phyloP scores from a whole-genome alignment of 1,284 basidiomycete species.

The Cryptococcus maquisensis region DNA sequence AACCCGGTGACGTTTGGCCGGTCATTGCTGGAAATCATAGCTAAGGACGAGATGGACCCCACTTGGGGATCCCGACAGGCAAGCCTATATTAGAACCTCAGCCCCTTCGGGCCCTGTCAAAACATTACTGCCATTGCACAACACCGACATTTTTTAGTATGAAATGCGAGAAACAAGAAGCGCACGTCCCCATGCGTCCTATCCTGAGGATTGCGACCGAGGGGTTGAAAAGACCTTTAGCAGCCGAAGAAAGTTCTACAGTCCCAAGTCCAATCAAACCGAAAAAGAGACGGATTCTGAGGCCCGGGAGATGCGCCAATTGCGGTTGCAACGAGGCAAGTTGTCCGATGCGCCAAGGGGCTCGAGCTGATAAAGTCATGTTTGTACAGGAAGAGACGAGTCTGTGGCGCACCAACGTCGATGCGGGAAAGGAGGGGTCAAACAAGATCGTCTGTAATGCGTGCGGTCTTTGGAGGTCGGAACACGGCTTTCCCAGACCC shows the following conservation, averaged over 20 bases:
- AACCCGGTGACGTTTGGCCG: no score
- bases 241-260: neutral
- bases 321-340: neutral
- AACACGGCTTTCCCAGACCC: slow-evolving; percentile 1
- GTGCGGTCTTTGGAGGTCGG: neutral
- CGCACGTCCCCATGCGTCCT: no score
- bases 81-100: no score
- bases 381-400: neutral
- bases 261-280: neutral
- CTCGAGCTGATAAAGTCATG: neutral
- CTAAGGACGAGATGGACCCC: no score
- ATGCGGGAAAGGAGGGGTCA: neutral
- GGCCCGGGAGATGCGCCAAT: slow-evolving; percentile 1
- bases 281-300: neutral
- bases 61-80: no score
- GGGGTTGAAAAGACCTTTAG: neutral
- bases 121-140: no score
- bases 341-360: neutral
- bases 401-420: slow-evolving; percentile 1
- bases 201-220: neutral
- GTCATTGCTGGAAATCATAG: no score
- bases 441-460: slow-evolving; percentile 1
- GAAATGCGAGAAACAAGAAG: no score
- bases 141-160: no score
- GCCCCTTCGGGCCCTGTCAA: no score